These are phyloP conservation scores for Pontederia crassipes DNA, from an alignment of 176 grass and related monocot genomes.

Conservation along the genomic window DNA sequence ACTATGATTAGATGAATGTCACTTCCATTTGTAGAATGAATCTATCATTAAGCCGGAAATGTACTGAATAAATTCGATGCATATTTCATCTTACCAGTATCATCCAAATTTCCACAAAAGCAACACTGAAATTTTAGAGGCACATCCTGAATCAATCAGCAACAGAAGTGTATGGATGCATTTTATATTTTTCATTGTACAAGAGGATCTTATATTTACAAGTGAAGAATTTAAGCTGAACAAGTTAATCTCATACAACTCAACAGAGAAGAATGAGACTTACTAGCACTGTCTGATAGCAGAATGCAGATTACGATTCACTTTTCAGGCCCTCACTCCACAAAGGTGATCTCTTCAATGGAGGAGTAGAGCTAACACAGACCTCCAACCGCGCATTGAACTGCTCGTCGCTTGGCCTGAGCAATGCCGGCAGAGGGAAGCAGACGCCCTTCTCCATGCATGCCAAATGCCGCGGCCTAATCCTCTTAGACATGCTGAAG, in stretches of 20 bases:
- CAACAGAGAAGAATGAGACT: neutral
- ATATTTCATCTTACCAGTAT: too few species aligned
- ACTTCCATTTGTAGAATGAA: too few species aligned
- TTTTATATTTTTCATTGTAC: conserved; percentile 2
- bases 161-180: neutral
- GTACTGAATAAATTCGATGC: too few species aligned
- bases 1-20: too few species aligned
- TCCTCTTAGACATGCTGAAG: conserved; percentile 57
- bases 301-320: neutral
- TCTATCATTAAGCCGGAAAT: too few species aligned
- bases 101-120: too few species aligned
- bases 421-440: conserved; percentile 65
- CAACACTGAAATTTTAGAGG: too few species aligned
- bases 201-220: neutral
- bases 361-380: conserved; percentile 47
- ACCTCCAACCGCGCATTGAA: conserved; percentile 41
- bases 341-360: conserved; percentile 43
- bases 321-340: conserved; percentile 23
- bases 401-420: conserved; percentile 44
- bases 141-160: too few species aligned
- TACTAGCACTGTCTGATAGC: neutral
- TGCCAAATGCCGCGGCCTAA: conserved; percentile 39
- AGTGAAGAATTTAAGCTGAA: neutral
- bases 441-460: conserved; percentile 43
- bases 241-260: neutral